These are phyloP conservation scores for Ehretia macrophylla DNA, from an alignment of 257 asterid species.

Conservation along the genomic window DNA sequence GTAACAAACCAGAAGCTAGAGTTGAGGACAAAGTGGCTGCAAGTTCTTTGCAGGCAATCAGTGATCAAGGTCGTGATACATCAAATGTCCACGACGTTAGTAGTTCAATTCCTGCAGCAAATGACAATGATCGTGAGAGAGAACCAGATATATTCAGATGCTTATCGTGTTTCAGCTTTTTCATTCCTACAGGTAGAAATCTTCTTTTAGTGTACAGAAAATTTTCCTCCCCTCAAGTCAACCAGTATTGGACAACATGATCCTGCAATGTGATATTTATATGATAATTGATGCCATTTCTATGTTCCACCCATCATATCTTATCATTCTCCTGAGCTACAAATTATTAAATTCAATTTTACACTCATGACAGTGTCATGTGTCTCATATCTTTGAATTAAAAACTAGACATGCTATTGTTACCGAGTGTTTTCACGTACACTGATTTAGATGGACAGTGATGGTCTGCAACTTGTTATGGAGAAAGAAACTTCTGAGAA, in stretches of 20 bases:
- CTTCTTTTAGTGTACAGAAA: constrained; percentile 3
- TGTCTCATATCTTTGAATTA: no score
- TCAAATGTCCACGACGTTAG: constrained; percentile 23
- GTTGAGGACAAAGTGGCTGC: constrained; percentile 13
- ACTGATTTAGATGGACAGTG: no score
- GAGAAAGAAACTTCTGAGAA: no score
- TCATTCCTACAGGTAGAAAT: constrained; percentile 62
- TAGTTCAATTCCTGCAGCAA: constrained; percentile 21
- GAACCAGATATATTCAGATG: constrained; percentile 78
- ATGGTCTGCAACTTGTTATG: no score
- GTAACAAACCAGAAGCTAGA: constrained; percentile 35
- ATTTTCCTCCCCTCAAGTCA: background rate
- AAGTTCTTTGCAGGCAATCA: constrained; percentile 16
- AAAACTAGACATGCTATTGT: no score
- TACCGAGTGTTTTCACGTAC: no score
- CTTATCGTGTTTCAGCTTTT: constrained; percentile 86
- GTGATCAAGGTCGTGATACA: constrained; percentile 19
- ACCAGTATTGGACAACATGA: background rate
- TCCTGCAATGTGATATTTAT: background rate
- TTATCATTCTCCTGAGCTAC: no score
- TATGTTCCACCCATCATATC: no score
- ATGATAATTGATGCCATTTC: no score
- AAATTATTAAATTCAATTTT: no score
- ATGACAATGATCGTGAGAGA: constrained; percentile 34
- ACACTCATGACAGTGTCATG: no score